Percentiles rank a stretch among this genome's conserved stretches.
Conservation (phyloP, 306 rosid species). For the Urtica urens region DNA sequence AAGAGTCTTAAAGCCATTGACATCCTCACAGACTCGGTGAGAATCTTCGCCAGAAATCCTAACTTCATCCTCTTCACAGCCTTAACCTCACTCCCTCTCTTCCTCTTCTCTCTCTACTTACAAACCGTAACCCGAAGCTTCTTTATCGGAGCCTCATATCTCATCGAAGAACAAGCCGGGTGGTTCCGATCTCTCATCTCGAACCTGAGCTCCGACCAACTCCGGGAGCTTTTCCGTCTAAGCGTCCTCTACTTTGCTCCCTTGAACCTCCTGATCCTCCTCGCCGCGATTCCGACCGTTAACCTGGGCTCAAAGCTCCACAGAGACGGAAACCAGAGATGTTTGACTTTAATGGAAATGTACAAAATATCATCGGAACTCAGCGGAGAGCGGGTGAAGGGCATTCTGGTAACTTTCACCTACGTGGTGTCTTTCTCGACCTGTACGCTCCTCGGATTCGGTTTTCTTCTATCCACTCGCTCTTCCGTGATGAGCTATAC, state of each 20-base stretch:
- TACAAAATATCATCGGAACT: not conserved
- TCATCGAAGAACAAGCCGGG: not conserved
- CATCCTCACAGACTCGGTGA: conserved; percentile 30
- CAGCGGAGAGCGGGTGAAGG: conserved; percentile 3
- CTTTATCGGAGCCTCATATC: conserved; percentile 14
- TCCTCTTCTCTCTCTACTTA: conserved; percentile 30
- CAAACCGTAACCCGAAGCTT: conserved; percentile 27
- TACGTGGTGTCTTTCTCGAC: conserved; percentile 11
- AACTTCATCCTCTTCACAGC: conserved; percentile 43
- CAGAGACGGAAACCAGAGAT: conserved; percentile 2
- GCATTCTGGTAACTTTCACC: conserved; percentile 6
- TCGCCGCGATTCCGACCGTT: conserved; percentile 2
- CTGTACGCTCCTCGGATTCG: conserved; percentile 6
- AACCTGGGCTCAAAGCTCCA: conserved; percentile 13
- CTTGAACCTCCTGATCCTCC: conserved; percentile 15
- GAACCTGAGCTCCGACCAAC: not conserved
- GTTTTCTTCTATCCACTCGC: conserved; percentile 9
- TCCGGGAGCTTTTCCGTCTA: conserved; percentile 2
- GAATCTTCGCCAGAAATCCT: conserved; percentile 22
- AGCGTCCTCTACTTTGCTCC: conserved; percentile 14
- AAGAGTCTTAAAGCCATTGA: conserved; percentile 25
- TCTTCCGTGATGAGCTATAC: not conserved
- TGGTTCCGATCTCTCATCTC: not conserved
- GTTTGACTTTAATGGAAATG: conserved; percentile 11
- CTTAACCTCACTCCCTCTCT: conserved; percentile 37